Evolutionary conservation across 1,284 basidiomycete species (phyloP), one percentile per base, ranked within the genome.

Genomic region (Entoloma clypeatum): DNA sequence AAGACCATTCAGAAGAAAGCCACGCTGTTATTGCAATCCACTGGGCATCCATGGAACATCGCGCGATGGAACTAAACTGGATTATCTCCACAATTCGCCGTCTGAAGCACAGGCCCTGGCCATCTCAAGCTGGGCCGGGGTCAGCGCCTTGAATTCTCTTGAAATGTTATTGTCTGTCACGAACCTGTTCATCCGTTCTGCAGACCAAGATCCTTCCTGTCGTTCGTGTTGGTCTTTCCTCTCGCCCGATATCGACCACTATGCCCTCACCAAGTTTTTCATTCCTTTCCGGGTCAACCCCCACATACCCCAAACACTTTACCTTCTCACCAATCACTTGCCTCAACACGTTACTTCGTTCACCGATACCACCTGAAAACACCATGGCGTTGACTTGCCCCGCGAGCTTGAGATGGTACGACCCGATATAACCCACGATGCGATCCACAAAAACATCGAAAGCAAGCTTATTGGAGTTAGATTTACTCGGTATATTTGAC

Each of bases 331-430:
- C 68, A 8, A 92, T 69, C 19, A 77, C 76, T 31, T 64, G 58
- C 28, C 91, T 65, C 43, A 94, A 60, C 47, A 75, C 67, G 5
- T 63, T 66, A 37, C 81, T 77, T 51, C 72, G 71, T 65, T 94
- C 91, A 0, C 91, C 91, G 39, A 94, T 89, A 0, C 90, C 90
- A 3, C 90, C 91, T 0, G 86, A 74, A 58, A 94, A 93, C 7
- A 92, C 86, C 21, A 93, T 59, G 3, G 82, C 89, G 58, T 92
- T 85, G 5, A 92, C 76, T 48, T 64, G 40, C 18, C 74, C 74
- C 1, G 73, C 69, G 6, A 92, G 72, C 57, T 87, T 84, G 52
- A 87, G 63, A 49, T 84, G 77, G 58, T 90, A 92, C 35, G 79
- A 70, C 4, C 86, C 84, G 21, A 92, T 56, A 53, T 73, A 91